phyloP scores from a whole-genome alignment of 805 yeast genomes.

The Yamadazyma tumulicola region DNA sequence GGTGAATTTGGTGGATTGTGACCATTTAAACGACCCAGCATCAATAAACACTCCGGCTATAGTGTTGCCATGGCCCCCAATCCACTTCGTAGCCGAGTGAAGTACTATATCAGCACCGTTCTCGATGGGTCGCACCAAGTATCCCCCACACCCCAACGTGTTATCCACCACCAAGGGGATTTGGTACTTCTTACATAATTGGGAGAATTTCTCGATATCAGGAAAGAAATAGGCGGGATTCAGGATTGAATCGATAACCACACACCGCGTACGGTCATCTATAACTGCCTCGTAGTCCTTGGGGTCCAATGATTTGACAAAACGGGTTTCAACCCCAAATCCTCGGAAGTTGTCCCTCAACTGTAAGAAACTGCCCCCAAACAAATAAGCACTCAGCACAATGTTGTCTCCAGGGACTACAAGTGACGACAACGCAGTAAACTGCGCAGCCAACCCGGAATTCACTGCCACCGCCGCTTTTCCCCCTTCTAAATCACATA shows the following conservation, averaged over 20 bases:
- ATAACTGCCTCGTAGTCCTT: conserved; percentile 45
- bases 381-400: conserved; percentile 77
- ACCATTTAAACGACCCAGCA: conserved; percentile 75
- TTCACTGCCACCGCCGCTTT: conserved; percentile 84
- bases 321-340: conserved; percentile 79
- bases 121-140: conserved; percentile 74
- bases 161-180: conserved; percentile 75
- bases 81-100: conserved; percentile 85
- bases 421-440: conserved; percentile 73
- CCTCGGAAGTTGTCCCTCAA: conserved; percentile 88
- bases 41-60: conserved; percentile 80
- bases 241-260: conserved; percentile 85
- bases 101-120: conserved; percentile 84
- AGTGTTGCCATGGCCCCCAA: conserved; percentile 88
- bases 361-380: conserved; percentile 95
- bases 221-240: conserved; percentile 91
- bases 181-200: conserved; percentile 52
- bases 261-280: conserved; percentile 80
- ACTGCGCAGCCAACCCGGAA: conserved; percentile 95
- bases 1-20: conserved; percentile 55
- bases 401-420: conserved; percentile 89
- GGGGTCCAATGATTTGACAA: conserved; percentile 74
- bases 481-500: conserved; percentile 91
- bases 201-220: conserved; percentile 69
- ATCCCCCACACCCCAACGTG: conserved; percentile 89